phyloP scores from a whole-genome alignment of 139 green algal genomes.

The Chlamydomonas incerta region DNA sequence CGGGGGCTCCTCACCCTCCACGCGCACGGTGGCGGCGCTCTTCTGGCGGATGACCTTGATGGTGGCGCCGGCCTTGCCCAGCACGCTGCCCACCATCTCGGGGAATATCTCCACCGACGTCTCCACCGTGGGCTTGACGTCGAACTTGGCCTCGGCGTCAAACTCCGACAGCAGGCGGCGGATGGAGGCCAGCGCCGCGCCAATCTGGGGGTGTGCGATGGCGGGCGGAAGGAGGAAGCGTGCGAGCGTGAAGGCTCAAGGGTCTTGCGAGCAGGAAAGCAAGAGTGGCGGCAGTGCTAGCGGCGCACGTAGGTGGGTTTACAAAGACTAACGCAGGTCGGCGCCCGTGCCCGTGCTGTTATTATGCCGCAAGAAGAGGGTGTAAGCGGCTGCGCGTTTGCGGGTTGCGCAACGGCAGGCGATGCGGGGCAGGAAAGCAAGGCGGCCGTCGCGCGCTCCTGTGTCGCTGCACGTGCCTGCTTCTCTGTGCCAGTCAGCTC shows the following conservation, averaged over 20 bases:
- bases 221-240: too few species aligned
- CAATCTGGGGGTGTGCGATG: slow-evolving; percentile 7
- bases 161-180: slow-evolving; percentile 30
- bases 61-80: slow-evolving; percentile 36
- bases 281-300: too few species aligned
- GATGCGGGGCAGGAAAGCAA: too few species aligned
- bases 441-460: too few species aligned
- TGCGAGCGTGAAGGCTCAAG: too few species aligned
- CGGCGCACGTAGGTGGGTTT: too few species aligned
- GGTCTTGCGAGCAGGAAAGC: too few species aligned
- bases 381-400: too few species aligned
- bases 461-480: slow-evolving; percentile 21
- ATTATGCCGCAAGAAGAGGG: too few species aligned
- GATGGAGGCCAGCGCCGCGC: not conserved
- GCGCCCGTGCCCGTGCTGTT: too few species aligned
- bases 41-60: slow-evolving; percentile 46
- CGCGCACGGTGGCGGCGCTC: slow-evolving; percentile 14
- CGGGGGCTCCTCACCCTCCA: slow-evolving; percentile 19
- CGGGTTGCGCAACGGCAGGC: too few species aligned
- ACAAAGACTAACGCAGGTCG: too few species aligned
- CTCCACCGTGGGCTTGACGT: slow-evolving; percentile 27
- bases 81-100: slow-evolving; percentile 40
- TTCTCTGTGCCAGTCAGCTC: slow-evolving; percentile 40
- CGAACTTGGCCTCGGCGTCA: slow-evolving; percentile 28
- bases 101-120: slow-evolving; percentile 42